A percentile compares a stretch with the other conserved stretches of the same genome.
These are phyloP conservation scores for Fusarium phyllophilum DNA, from an alignment of 2,329 filamentous ascomycete species.

Conservation along the genomic window DNA sequence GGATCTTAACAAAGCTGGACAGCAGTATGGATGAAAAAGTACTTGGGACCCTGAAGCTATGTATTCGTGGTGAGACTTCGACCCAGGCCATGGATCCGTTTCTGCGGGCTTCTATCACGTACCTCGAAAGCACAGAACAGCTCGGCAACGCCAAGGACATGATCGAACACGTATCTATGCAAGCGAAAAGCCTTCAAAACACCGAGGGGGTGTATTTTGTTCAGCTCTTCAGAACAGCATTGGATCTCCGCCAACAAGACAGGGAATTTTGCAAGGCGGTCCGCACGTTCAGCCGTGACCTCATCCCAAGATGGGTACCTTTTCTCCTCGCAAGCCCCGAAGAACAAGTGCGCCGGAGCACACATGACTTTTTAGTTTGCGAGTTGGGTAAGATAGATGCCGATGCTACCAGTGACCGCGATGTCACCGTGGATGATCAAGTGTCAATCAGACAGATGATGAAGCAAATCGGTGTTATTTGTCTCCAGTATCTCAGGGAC, in stretches of 20 bases:
- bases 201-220: conserved; percentile 61
- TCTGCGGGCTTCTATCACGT: conserved; percentile 66
- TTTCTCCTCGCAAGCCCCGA: conserved; percentile 61
- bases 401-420: conserved; percentile 38
- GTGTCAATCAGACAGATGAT: conserved; percentile 38
- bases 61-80: conserved; percentile 59
- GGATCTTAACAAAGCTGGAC: conserved; percentile 64
- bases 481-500: conserved; percentile 59
- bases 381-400: conserved; percentile 53
- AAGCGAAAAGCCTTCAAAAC: conserved; percentile 58
- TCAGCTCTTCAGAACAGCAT: conserved; percentile 52
- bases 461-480: conserved; percentile 56
- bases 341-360: conserved; percentile 51
- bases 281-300: conserved; percentile 36
- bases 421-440: conserved; percentile 46
- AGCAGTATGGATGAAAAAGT: conserved; percentile 62
- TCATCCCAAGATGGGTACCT: conserved; percentile 61
- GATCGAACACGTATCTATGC: conserved; percentile 55
- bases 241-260: conserved; percentile 45
- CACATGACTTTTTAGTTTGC: conserved; percentile 57
- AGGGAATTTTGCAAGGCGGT: conserved; percentile 37
- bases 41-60: conserved; percentile 61
- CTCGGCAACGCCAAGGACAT: conserved; percentile 51
- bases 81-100: conserved; percentile 62
- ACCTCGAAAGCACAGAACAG: conserved; percentile 57